Conservation (phyloP, 768 basidiomycete species). For the Podaxis sp. region DNA sequence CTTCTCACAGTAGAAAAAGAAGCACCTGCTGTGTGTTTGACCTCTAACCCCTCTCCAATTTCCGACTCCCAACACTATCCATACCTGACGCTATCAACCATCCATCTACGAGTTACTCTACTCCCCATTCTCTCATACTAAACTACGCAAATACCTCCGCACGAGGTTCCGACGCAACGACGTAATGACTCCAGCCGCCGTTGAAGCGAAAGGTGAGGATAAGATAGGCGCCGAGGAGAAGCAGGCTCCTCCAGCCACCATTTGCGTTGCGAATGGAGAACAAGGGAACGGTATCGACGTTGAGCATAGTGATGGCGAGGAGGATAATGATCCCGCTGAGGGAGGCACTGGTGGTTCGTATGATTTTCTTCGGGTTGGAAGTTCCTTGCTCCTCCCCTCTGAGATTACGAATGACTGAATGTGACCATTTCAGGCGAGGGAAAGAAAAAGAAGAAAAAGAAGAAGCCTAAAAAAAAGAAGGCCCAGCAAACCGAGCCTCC, state of each 20-base stretch:
- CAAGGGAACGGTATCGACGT: slow-evolving; percentile 13
- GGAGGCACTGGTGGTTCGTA: slow-evolving; percentile 21
- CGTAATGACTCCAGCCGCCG: background rate
- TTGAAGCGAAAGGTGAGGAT: background rate
- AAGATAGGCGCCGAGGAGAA: background rate
- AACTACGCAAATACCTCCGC: background rate
- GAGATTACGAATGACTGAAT: background rate
- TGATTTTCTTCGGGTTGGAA: background rate
- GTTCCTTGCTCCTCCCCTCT: background rate
- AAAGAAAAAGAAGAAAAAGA: slow-evolving; percentile 92
- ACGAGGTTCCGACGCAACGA: background rate
- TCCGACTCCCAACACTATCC: background rate
- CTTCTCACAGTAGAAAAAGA: background rate
- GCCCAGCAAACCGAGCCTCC: slow-evolving; percentile 88
- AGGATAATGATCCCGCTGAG: slow-evolving; percentile 25
- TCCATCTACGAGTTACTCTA: background rate
- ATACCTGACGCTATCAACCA: background rate
- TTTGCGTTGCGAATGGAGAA: background rate
- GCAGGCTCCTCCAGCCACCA: background rate
- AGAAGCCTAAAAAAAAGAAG: slow-evolving; percentile 86
- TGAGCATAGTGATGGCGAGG: slow-evolving; percentile 22
- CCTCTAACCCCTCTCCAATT: background rate
- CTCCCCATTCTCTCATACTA: background rate
- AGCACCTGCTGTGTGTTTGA: background rate
- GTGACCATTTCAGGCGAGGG: slow-evolving; percentile 41